Conservation (phyloP, 2,329 filamentous ascomycete genomes). For the Ascochyta pisi region DNA sequence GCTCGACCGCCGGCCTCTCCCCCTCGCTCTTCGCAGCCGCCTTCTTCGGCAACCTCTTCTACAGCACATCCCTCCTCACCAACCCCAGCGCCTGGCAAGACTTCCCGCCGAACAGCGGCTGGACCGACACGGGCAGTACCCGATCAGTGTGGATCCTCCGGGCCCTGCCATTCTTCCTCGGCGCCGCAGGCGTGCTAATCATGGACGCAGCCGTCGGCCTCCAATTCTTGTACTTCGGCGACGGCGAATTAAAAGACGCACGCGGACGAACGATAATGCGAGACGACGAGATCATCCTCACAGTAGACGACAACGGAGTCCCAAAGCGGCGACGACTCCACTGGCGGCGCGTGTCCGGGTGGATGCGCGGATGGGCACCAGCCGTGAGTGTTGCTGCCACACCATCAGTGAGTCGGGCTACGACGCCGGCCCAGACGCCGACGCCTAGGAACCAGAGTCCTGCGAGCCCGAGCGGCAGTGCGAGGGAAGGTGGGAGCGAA, state of each 20-base stretch:
- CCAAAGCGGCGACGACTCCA: conserved; percentile 51
- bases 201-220: conserved; percentile 68
- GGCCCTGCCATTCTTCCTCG: conserved; percentile 69
- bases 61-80: conserved; percentile 66
- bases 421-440: conserved; percentile 36
- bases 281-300: conserved; percentile 56
- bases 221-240: conserved; percentile 68
- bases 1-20: conserved; percentile 68
- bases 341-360: conserved; percentile 66
- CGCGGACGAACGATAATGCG: conserved; percentile 32
- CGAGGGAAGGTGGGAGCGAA: conserved; percentile 13
- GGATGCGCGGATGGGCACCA: conserved; percentile 72
- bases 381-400: conserved; percentile 52
- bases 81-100: conserved; percentile 70
- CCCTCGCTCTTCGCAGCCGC: conserved; percentile 70
- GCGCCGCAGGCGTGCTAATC: conserved; percentile 68
- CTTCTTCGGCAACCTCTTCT: conserved; percentile 73
- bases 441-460: conserved; percentile 10
- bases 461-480: conserved; percentile 3
- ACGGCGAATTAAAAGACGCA: conserved; percentile 33
- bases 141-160: conserved; percentile 63
- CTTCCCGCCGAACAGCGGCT: conserved; percentile 62
- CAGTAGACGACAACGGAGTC: conserved; percentile 44
- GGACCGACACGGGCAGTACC: conserved; percentile 63
- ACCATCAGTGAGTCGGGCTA: conserved; percentile 37